These are phyloP conservation scores for Albizia julibrissin DNA, from an alignment of 306 rosid species.

Conservation along the genomic window DNA sequence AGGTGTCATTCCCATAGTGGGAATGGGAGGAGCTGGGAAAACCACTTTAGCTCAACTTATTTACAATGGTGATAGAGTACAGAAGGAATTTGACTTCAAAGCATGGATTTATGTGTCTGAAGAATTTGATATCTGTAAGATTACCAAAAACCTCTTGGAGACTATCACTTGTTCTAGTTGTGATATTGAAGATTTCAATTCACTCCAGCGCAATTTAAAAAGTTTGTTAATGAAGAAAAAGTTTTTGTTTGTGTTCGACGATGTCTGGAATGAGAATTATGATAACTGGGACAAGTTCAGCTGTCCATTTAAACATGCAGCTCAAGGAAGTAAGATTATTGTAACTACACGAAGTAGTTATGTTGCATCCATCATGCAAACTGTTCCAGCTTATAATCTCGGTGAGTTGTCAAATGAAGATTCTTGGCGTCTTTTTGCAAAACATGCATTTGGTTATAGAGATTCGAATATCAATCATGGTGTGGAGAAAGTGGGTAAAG, in stretches of 20 bases:
- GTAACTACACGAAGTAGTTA: conserved; percentile 38
- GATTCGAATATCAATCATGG: conserved; percentile 17
- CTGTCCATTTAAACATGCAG: conserved; percentile 39
- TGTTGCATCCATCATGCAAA: conserved; percentile 49
- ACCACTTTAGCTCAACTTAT: conserved; percentile 36
- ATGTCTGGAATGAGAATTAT: conserved; percentile 21
- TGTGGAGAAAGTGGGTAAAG: conserved; percentile 34
- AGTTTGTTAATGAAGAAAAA: neutral
- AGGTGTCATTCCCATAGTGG: conserved; percentile 31
- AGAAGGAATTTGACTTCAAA: conserved; percentile 11
- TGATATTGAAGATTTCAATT: neutral
- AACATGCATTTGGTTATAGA: conserved; percentile 38
- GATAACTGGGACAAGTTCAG: conserved; percentile 39
- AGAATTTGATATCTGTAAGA: conserved; percentile 20
- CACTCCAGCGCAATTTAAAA: neutral
- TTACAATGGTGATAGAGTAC: conserved; percentile 16
- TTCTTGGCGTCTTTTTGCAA: conserved; percentile 42
- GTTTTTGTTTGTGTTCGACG: neutral
- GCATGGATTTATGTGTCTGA: conserved; percentile 27
- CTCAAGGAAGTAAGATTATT: conserved; percentile 39
- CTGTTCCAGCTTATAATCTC: conserved; percentile 34
- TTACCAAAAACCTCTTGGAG: neutral
- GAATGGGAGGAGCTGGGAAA: conserved; percentile 37
- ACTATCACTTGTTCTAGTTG: neutral
- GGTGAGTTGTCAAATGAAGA: conserved; percentile 34